phyloP scores from a whole-genome alignment of 2,329 filamentous ascomycete genomes.

The Monilinia polystroma region DNA sequence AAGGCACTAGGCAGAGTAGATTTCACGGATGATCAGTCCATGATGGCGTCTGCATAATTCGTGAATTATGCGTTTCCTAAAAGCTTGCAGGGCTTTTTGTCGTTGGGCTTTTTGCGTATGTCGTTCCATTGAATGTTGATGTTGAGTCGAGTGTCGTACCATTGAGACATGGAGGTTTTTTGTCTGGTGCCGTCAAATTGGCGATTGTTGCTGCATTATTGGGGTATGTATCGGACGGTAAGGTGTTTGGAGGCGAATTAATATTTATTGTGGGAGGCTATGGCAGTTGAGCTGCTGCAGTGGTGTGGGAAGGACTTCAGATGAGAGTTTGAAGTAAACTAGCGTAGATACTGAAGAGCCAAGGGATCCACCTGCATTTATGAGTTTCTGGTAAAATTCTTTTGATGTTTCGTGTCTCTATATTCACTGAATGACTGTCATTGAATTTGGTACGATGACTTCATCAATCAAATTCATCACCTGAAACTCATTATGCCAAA shows the following conservation, averaged over 20 bases:
- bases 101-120: neutral
- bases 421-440: neutral
- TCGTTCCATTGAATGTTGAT: neutral
- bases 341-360: neutral
- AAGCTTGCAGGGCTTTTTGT: neutral
- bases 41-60: no score
- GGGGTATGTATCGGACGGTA: neutral
- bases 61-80: neutral
- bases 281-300: neutral
- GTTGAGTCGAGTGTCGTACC: neutral
- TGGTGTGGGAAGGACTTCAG: neutral
- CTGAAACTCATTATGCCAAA: neutral
- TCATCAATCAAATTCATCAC: neutral
- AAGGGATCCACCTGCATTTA: neutral
- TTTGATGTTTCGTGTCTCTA: neutral
- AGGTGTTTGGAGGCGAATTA: neutral
- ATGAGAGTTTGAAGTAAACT: neutral
- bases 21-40: no score
- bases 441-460: neutral
- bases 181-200: neutral
- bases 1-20: no score
- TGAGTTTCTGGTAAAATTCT: neutral
- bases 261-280: neutral
- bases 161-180: constrained; percentile 6
- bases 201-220: neutral